phyloP scores from a whole-genome alignment of 352 stramenopile species.

The Pythium sukuiense region DNA sequence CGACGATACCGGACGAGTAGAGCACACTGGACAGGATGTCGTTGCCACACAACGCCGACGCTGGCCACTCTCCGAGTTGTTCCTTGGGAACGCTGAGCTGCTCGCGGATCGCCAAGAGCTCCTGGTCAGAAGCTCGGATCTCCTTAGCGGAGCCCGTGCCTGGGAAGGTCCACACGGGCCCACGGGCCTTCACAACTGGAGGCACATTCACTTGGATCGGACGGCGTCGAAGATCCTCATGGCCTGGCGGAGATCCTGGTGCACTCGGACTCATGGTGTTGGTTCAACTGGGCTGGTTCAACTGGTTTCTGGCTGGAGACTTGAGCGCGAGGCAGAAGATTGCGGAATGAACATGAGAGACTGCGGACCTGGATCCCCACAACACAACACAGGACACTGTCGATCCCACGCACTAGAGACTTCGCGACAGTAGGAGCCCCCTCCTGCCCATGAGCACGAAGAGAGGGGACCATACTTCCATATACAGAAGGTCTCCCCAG shows the following conservation, averaged over 20 bases:
- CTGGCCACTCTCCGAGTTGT: slow-evolving; percentile 59
- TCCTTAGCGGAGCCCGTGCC: slow-evolving; percentile 20
- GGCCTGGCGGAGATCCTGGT: background rate
- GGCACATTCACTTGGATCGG: background rate
- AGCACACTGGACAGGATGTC: slow-evolving; percentile 84
- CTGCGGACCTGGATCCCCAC: no score
- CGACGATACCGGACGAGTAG: slow-evolving; percentile 50
- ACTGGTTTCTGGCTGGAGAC: background rate
- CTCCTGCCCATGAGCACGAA: no score
- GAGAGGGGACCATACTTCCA: no score
- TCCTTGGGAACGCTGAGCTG: slow-evolving; percentile 40
- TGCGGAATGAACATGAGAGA: background rate
- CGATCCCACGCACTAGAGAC: no score
- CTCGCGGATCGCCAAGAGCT: slow-evolving; percentile 43
- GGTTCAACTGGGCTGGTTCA: background rate
- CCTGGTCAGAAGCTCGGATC: slow-evolving; percentile 20
- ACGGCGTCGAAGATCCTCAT: background rate
- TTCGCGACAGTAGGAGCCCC: no score
- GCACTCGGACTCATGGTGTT: background rate
- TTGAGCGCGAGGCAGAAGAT: background rate
- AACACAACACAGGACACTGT: no score
- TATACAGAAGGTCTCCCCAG: no score
- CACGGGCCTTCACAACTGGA: background rate
- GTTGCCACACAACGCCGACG: slow-evolving; percentile 86
- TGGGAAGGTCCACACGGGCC: slow-evolving; percentile 59